Conservation (phyloP, 2,329 filamentous ascomycete genomes). For the Cercospora canescens region DNA sequence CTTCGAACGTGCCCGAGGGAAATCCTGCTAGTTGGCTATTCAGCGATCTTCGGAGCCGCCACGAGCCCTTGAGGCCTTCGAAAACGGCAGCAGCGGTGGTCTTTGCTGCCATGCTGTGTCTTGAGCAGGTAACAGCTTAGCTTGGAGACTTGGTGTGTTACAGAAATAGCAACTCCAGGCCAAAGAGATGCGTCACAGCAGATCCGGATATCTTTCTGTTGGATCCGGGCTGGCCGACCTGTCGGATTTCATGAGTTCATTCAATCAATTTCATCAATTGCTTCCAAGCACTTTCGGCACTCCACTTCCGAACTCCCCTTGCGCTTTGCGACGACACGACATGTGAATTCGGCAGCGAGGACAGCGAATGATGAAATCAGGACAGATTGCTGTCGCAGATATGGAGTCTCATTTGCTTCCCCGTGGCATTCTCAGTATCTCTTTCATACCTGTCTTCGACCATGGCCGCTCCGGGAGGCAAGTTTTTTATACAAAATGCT, state of each 20-base stretch:
- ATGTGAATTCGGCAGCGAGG: background rate
- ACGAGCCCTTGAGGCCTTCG: constrained; percentile 35
- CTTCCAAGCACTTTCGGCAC: background rate
- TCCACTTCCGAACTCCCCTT: constrained; percentile 6
- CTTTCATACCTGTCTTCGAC: background rate
- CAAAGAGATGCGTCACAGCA: background rate
- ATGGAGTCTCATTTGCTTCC: background rate
- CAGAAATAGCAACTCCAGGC: background rate
- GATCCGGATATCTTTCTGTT: background rate
- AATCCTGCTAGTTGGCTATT: constrained; percentile 36
- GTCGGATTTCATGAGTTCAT: background rate
- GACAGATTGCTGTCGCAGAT: background rate
- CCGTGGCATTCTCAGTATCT: background rate
- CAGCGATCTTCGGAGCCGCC: constrained; percentile 35
- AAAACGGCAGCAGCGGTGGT: constrained; percentile 31
- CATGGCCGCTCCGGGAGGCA: constrained; percentile 29
- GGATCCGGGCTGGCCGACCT: background rate
- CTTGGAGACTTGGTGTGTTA: background rate
- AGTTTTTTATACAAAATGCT: constrained; percentile 50
- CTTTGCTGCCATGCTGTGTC: background rate
- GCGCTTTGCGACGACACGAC: background rate
- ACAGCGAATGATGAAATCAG: background rate
- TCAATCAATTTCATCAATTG: background rate
- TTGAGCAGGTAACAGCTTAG: background rate
- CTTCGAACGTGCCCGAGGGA: constrained; percentile 38